A percentile compares a stretch with the other conserved stretches of the same genome.
Evolutionary conservation across 2,329 filamentous ascomycete species (phyloP).

Genomic region (Alternaria metachromatica): DNA sequence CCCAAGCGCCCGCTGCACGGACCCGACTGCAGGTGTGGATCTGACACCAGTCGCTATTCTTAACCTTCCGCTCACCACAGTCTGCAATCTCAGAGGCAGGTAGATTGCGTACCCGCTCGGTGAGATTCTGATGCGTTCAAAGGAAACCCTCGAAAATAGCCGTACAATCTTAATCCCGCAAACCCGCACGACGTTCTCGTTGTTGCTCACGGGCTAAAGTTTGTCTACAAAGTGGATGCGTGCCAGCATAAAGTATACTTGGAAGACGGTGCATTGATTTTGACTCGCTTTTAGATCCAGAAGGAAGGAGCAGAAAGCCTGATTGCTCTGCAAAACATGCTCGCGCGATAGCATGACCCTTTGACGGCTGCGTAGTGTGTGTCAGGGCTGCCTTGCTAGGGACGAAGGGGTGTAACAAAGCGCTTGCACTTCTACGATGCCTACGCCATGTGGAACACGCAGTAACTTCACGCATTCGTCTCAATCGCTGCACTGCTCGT

Average conservation of each 20-base stretch:
- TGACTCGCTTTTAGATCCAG: not conserved
- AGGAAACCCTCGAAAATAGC: not conserved
- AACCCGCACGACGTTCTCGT: not conserved
- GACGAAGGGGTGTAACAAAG: not conserved
- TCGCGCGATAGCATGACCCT: not conserved
- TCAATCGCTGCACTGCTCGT: not conserved
- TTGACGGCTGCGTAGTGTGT: not conserved
- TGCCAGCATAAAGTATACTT: not conserved
- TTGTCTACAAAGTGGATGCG: not conserved
- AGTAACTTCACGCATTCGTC: not conserved
- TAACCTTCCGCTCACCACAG: conserved; percentile 11
- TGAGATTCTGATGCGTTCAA: not conserved
- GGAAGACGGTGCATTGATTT: not conserved
- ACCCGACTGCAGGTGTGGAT: conserved; percentile 14
- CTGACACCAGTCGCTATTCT: conserved; percentile 19
- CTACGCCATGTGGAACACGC: not conserved
- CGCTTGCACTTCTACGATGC: not conserved
- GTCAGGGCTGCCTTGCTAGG: not conserved
- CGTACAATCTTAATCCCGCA: conserved; percentile 4
- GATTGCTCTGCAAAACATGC: not conserved
- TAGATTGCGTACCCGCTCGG: conserved; percentile 16
- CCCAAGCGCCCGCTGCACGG: conserved; percentile 24
- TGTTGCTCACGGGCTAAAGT: not conserved
- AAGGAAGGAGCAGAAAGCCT: not conserved
- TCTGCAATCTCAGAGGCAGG: not conserved